A percentile compares a stretch with the other conserved stretches of the same genome.
phyloP scores from a whole-genome alignment of 2,329 filamentous ascomycete genomes.

The Conoideocrella luteorostrata region DNA sequence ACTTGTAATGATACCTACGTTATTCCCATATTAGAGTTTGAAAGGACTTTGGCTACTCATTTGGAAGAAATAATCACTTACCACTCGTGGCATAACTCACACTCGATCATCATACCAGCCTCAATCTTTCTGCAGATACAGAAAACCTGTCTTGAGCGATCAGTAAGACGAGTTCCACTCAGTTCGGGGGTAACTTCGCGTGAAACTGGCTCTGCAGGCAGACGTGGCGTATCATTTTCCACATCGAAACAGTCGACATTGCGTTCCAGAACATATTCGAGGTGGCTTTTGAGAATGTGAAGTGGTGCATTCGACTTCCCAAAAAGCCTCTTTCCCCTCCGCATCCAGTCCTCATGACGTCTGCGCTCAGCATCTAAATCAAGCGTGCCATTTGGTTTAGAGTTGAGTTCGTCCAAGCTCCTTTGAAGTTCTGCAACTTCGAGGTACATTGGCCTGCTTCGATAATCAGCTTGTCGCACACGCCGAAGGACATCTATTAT shows the following conservation, averaged over 20 bases:
- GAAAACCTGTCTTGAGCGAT: slow-evolving; percentile 73
- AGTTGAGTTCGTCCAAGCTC: slow-evolving; percentile 80
- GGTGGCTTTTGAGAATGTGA: slow-evolving; percentile 90
- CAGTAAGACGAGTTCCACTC: slow-evolving; percentile 49
- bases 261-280: slow-evolving; percentile 85
- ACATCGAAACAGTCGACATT: slow-evolving; percentile 91
- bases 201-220: slow-evolving; percentile 87
- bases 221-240: slow-evolving; percentile 72
- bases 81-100: slow-evolving; percentile 97
- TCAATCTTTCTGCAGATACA: slow-evolving; percentile 93
- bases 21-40: neutral
- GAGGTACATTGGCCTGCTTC: slow-evolving; percentile 74
- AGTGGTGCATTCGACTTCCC: slow-evolving; percentile 96
- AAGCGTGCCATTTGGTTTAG: slow-evolving; percentile 82
- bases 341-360: slow-evolving; percentile 98
- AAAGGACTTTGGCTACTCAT: slow-evolving; percentile 11
- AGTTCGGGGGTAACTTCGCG: slow-evolving; percentile 62
- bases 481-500: slow-evolving; percentile 77
- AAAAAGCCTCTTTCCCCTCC: slow-evolving; percentile 93
- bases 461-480: slow-evolving; percentile 67
- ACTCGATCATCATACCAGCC: slow-evolving; percentile 99
- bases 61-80: slow-evolving; percentile 47
- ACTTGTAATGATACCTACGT: slow-evolving; percentile 95
- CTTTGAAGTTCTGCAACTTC: slow-evolving; percentile 91
- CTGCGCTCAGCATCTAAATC: slow-evolving; percentile 94